Conservation (phyloP, 1,284 basidiomycete species). For the Fereydounia khargensis region DNA sequence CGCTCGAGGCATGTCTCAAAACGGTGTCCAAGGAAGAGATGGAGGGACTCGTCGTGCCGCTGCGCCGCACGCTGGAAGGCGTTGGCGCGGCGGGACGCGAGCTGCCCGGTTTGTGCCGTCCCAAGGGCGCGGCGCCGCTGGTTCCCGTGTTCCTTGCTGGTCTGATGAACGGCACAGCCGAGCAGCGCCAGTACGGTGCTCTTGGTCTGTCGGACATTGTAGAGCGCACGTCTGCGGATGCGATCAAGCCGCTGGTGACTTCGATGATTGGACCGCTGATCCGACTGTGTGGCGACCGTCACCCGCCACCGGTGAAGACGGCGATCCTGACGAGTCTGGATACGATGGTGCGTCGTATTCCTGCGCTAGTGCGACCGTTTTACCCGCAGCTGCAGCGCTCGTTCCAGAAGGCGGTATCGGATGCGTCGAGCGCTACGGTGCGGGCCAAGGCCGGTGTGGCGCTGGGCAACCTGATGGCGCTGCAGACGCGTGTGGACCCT, state of each 20-base stretch:
- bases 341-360: slow-evolving; percentile 63
- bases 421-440: slow-evolving; percentile 75
- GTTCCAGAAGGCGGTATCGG: slow-evolving; percentile 89
- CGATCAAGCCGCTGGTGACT: slow-evolving; percentile 94
- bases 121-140: slow-evolving; percentile 83
- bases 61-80: slow-evolving; percentile 83
- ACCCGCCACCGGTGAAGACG: slow-evolving; percentile 52
- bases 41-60: slow-evolving; percentile 66
- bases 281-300: slow-evolving; percentile 56
- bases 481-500: slow-evolving; percentile 62
- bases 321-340: slow-evolving; percentile 51
- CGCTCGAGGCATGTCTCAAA: slow-evolving; percentile 85
- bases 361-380: slow-evolving; percentile 90
- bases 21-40: slow-evolving; percentile 88
- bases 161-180: slow-evolving; percentile 61
- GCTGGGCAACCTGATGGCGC: slow-evolving; percentile 84
- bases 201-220: slow-evolving; percentile 92
- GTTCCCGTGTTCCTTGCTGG: slow-evolving; percentile 88
- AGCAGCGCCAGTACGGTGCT: slow-evolving; percentile 79
- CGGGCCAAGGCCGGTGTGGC: slow-evolving; percentile 78
- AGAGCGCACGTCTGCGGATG: slow-evolving; percentile 78
- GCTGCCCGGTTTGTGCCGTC: slow-evolving; percentile 83
- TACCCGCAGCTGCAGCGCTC: slow-evolving; percentile 96
- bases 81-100: slow-evolving; percentile 74
- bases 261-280: slow-evolving; percentile 95